Evolutionary conservation across 306 rosid genomes (phyloP).

Genomic region (Erythrophleum fordii): DNA sequence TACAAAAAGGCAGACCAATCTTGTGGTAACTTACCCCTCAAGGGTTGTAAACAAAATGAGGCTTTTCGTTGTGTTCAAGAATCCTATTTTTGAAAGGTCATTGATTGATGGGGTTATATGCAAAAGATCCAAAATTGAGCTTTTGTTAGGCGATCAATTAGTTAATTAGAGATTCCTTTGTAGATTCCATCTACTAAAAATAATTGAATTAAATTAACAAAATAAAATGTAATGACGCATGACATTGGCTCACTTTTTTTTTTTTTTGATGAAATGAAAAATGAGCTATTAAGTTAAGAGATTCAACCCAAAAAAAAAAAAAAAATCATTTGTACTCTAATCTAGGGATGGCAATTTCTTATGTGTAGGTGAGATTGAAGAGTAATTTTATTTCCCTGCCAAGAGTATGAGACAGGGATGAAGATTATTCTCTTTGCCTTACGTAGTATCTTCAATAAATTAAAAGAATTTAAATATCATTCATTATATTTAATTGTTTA

Average conservation of each 20-base stretch:
- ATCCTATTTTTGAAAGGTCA: background rate
- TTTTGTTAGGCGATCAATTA: conserved; percentile 17
- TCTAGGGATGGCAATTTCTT: too few relatives aligned
- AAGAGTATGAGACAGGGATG: too few relatives aligned
- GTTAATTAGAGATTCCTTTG: background rate
- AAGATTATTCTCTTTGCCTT: too few relatives aligned
- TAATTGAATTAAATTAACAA: background rate
- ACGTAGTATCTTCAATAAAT: too few relatives aligned
- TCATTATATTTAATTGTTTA: too few relatives aligned
- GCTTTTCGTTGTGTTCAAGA: background rate
- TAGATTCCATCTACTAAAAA: background rate
- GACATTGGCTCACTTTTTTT: background rate
- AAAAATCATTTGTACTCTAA: too few relatives aligned
- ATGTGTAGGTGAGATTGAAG: too few relatives aligned
- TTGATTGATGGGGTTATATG: background rate
- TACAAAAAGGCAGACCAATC: background rate
- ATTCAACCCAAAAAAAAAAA: too few relatives aligned
- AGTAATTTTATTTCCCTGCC: too few relatives aligned
- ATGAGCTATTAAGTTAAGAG: too few relatives aligned
- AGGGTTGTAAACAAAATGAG: conserved; percentile 17
- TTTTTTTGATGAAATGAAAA: background rate
- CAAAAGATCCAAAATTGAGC: background rate
- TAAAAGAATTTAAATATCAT: too few relatives aligned
- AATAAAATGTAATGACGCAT: background rate
- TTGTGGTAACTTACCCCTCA: conserved; percentile 3